These are phyloP conservation scores for Chrysanthemum seticuspe DNA, from an alignment of 129 eudicot genomes.

Conservation along the genomic window DNA sequence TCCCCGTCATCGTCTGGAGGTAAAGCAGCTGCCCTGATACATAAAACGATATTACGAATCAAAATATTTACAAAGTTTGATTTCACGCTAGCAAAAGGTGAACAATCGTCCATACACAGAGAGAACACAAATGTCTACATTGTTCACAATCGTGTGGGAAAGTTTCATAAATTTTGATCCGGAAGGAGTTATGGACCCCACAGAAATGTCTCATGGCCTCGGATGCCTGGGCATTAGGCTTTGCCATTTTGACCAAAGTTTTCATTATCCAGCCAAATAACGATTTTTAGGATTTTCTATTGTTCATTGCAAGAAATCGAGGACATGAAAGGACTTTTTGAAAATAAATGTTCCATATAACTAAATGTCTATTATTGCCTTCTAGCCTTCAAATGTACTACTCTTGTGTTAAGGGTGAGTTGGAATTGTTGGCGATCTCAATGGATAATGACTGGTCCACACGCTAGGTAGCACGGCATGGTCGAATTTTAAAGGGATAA, in stretches of 20 bases:
- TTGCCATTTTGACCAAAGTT: no score
- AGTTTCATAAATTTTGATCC: no score
- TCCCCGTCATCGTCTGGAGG: slow-evolving; percentile 43
- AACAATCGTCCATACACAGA: neutral
- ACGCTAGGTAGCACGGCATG: no score
- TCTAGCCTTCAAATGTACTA: slow-evolving; percentile 1
- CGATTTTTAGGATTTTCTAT: neutral
- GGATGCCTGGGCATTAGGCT: neutral
- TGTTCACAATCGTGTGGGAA: neutral
- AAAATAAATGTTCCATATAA: neutral
- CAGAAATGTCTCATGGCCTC: no score
- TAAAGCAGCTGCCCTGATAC: slow-evolving; percentile 37
- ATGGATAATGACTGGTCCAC: no score
- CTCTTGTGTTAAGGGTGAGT: neutral
- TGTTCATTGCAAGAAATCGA: neutral
- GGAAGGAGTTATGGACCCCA: neutral
- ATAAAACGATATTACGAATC: neutral
- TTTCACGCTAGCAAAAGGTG: neutral
- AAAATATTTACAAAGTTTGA: neutral
- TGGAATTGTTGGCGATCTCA: no score
- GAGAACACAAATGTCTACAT: neutral
- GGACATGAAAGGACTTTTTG: neutral
- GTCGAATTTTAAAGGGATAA: no score
- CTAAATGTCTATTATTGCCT: neutral
- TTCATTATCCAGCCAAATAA: neutral